Base-by-base conservation (phyloP, 345 rosid genomes). In the Geranium brycei region DNA sequence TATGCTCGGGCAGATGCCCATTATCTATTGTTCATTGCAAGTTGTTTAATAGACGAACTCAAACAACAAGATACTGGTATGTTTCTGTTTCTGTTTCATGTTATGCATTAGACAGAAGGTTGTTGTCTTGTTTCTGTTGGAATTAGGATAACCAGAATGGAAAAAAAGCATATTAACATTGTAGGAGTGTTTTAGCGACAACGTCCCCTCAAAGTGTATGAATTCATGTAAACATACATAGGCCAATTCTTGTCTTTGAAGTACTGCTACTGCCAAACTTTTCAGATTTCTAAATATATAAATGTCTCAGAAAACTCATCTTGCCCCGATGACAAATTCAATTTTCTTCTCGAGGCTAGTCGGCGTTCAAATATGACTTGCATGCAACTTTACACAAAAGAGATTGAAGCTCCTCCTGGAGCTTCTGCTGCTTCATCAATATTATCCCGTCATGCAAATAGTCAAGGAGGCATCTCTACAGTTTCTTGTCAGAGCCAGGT, bases 1-100 rank as follows among this genome's bases (percentile, higher is more conserved):
- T 86, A 90, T 80, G 97, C 97, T 51, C 79, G 77, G 67, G 86
- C 81, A 0, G 97, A 89, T 81, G 97, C 96, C 17, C 88, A 84
- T 75, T 89, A 87, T 82, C 81, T 92, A 58, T 74, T 92, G 19
- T 78, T 79, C 66, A 85, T 92, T 78, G 93, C 95, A 4, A 67
- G 68, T 58, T 73, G 77, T 64, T 78, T 92, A 72, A 74, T 80
- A 67, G 32, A 66, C 58, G 98, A 92, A 74, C 90, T 87, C 67
- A 85, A 77, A 77, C 77, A 84, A 68, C 78, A 58, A 59, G 75
- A 74, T 64, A 66, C 15, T 67, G 99, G 97, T 89, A 85, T 59
- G 66, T 59, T 31, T 66, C 61, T 61, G 23, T 60, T 14, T 19
- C 3, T 4, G 19, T 14, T 60, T 19, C 17, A 30, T 28, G 35